phyloP scores from a whole-genome alignment of 2,329 filamentous ascomycete genomes.

The Capronia coronata region DNA sequence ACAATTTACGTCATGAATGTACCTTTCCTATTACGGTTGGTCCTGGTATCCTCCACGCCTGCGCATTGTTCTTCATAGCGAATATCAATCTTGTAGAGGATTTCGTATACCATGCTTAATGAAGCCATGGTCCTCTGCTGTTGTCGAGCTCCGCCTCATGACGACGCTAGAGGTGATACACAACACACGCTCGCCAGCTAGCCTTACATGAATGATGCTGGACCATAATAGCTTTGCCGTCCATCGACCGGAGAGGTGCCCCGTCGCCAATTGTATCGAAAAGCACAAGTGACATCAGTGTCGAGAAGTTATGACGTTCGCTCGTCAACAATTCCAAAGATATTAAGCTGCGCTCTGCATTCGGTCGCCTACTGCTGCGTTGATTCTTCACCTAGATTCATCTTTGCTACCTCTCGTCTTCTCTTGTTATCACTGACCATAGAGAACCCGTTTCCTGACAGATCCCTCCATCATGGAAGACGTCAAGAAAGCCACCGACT shows the following conservation, averaged over 20 bases:
- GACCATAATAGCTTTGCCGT: background rate
- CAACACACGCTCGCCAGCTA: background rate
- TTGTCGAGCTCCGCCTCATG: too few species aligned
- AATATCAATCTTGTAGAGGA: too few species aligned
- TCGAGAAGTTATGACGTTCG: constrained; percentile 4
- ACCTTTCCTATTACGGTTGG: too few species aligned
- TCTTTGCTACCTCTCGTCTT: background rate
- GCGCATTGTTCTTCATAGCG: too few species aligned
- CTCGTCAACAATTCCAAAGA: background rate
- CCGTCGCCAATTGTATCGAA: background rate
- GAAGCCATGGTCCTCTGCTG: too few species aligned
- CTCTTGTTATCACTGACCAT: constrained; percentile 1
- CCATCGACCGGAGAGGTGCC: background rate
- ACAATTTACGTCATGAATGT: too few species aligned
- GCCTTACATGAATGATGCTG: background rate
- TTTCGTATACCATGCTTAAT: too few species aligned
- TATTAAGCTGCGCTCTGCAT: background rate
- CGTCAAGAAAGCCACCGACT: constrained; percentile 8
- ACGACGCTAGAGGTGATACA: too few species aligned
- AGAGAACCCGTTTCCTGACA: constrained; percentile 26
- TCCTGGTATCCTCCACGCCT: too few species aligned
- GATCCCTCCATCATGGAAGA: background rate
- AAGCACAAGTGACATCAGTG: constrained; percentile 2
- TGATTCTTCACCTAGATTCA: background rate
- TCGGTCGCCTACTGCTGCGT: background rate